Evolutionary conservation across 176 grass and related monocot genomes (phyloP), one percentile per base, ranked within the genome.

Genomic region (Echinochloa phyllopogon): DNA sequence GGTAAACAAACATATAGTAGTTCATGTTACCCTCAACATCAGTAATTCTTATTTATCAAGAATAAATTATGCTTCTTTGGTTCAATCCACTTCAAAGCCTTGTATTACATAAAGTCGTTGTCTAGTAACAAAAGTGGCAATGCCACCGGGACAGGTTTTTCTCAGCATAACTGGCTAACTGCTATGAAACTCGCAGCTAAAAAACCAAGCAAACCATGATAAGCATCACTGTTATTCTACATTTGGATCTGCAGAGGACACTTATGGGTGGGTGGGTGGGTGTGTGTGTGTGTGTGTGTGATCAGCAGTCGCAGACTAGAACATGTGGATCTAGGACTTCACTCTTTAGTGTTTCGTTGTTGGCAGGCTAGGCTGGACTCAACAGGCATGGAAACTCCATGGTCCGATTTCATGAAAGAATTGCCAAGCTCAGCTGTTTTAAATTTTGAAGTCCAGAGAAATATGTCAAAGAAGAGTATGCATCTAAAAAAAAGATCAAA

Each of bases 361-460:
- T 38, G 29, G 36, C 13, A 37, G 29, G 29, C 29, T 7, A n/a
- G 37, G 74, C 10, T 76, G 20, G 51, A 58, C 51, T 20, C 74
- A 58, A 41, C 20, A 57, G 21, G 50, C 18, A 4, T 40, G 52
- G 33, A 41, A 56, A 39, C 37, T 2, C 29, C 36, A 36, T 7
- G 10, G 10, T 55, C 50, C 49, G 10, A 75, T 39, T 21, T 39
- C 72, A 55, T 55, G 18, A 39, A 38, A 10, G 37, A 39, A 21
- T 2, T 21, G 27, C 4, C 27, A 20, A 39, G 20, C 10, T 57
- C 25, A 37, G 47, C 8, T 3, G 52, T 25, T 64, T 73, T 21
- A 37, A 68, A 87, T 52, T 76, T 33, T 60, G 12, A 75, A 25
- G 36, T 60, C 50, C 49, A 82, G n/a, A 69, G 4, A 69, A 83